These are phyloP conservation scores for Yamadazyma paraphyllophila DNA, from an alignment of 805 yeast species.

Conservation along the genomic window DNA sequence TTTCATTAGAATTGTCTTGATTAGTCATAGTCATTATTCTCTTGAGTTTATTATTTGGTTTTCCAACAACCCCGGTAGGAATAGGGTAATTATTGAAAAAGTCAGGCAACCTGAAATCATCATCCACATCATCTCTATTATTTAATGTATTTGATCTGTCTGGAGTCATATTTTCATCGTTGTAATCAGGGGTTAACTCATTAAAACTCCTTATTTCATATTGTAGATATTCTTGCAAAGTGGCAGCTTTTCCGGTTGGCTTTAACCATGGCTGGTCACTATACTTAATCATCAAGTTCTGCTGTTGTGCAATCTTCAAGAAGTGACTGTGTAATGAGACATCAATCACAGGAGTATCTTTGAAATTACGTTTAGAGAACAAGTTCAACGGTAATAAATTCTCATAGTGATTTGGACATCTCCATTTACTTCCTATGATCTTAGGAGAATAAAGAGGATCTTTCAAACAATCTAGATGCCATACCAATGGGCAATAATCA, in stretches of 20 bases:
- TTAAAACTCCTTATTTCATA: conserved; percentile 25
- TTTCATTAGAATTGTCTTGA: conserved; percentile 12
- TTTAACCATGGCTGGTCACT: conserved; percentile 33
- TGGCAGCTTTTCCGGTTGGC: conserved; percentile 16
- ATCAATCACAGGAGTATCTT: conserved; percentile 52
- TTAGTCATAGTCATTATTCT: conserved; percentile 21
- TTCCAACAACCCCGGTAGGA: conserved; percentile 21
- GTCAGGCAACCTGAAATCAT: conserved; percentile 27
- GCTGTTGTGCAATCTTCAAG: conserved; percentile 25
- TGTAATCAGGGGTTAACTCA: conserved; percentile 13
- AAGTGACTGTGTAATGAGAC: conserved; percentile 43
- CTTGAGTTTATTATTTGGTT: conserved; percentile 15
- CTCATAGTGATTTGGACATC: conserved; percentile 83
- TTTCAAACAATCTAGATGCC: conserved; percentile 87
- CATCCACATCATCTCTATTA: conserved; percentile 20
- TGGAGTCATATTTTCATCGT: conserved; percentile 7
- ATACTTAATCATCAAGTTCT: conserved; percentile 30
- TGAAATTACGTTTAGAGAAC: conserved; percentile 43
- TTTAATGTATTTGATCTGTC: conserved; percentile 12
- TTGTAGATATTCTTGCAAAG: conserved; percentile 30
- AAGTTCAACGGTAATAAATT: conserved; percentile 41
- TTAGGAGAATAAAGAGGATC: conserved; percentile 75
- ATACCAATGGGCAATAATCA: conserved; percentile 76
- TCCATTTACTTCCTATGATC: conserved; percentile 79
- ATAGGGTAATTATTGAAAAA: conserved; percentile 24